A percentile compares a stretch with the other conserved stretches of the same genome.
Conservation (phyloP, 2,329 filamentous ascomycete genomes). For the Dactylonectria estremocensis region DNA sequence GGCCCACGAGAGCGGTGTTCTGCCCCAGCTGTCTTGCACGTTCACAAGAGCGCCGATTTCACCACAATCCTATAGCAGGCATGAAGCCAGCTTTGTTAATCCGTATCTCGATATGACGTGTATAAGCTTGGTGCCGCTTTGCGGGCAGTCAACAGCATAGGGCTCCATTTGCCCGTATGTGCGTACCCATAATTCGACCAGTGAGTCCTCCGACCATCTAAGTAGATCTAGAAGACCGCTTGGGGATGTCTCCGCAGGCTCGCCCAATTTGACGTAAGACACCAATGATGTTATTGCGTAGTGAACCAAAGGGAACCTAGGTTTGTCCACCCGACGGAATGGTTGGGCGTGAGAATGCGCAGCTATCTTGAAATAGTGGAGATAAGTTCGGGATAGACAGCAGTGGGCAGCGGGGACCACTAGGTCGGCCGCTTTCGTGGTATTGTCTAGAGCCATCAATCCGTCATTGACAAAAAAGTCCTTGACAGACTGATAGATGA, state of each 20-base stretch:
- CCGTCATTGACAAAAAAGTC: constrained; percentile 20
- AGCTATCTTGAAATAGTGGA: constrained; percentile 10
- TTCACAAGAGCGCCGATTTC: too few species aligned
- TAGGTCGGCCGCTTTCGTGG: neutral
- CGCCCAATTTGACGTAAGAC: constrained; percentile 3
- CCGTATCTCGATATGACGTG: too few species aligned
- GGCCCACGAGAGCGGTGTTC: too few species aligned
- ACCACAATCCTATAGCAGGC: too few species aligned
- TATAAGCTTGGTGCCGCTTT: too few species aligned
- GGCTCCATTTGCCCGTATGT: too few species aligned
- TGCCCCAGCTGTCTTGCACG: too few species aligned
- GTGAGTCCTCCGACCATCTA: neutral
- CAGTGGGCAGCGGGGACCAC: neutral
- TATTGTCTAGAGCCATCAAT: constrained; percentile 9
- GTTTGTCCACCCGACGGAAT: neutral
- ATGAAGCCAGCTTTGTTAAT: too few species aligned
- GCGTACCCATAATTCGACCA: constrained; percentile 5
- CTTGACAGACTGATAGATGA: constrained; percentile 27
- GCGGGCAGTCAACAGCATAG: too few species aligned
- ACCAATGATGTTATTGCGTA: constrained; percentile 7
- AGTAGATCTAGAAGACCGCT: constrained; percentile 4
- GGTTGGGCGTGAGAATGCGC: neutral
- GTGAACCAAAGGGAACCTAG: constrained; percentile 6
- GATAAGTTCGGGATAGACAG: constrained; percentile 5
- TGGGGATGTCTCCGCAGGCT: constrained; percentile 3